Evolutionary conservation across 208 protist genomes (phyloP), one percentile per base, ranked within the genome.

Genomic region (Leishmania martiniquensis): DNA sequence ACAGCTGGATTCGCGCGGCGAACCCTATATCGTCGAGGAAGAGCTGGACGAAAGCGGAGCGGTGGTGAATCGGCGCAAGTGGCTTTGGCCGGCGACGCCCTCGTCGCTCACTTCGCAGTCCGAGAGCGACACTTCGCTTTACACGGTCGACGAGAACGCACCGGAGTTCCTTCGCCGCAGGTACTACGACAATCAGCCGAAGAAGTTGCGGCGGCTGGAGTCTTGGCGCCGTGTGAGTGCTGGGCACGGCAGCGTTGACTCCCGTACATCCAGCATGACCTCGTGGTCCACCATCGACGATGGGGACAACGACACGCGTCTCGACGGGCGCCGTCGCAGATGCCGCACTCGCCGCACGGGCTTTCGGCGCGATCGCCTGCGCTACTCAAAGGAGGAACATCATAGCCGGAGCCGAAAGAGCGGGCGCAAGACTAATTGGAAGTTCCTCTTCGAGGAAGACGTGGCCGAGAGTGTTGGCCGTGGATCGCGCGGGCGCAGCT

Each of bases 11-110:
- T 37, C 32, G 1, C n/a, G 80, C 29, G 6, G 32, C 49, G 63
- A 17, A 29, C 65, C 84, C 7, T 88, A 87, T 72, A 60, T 91
- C 4, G 34, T 93, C 32, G 89, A 93, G 72, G 85, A 93, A 78
- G 82, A 91, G 78, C 72, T 93, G 17, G 85, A 86, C 65, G 69
- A 79, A 4, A 49, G 87, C 51, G 82, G 80, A 22, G 72, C 77
- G 1, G 84, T 93, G 0, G 67, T 93, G 12, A 62, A 51, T 37
- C 84, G 83, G 34, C 84, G 87, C 4, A 82, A 76, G 65, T 66
- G 74, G 39, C 68, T 47, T 42, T 29, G 65, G 34, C 34, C 68
- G 2, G 44, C 54, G 25, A 73, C 42, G 34, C 15, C 32, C 6
- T 55, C 29, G 42, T 69, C 65, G 39, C n/a, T 42, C 22, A 49